These are phyloP conservation scores for Exophiala xenobiotica DNA, from an alignment of 2,329 filamentous ascomycete species.

Conservation along the genomic window DNA sequence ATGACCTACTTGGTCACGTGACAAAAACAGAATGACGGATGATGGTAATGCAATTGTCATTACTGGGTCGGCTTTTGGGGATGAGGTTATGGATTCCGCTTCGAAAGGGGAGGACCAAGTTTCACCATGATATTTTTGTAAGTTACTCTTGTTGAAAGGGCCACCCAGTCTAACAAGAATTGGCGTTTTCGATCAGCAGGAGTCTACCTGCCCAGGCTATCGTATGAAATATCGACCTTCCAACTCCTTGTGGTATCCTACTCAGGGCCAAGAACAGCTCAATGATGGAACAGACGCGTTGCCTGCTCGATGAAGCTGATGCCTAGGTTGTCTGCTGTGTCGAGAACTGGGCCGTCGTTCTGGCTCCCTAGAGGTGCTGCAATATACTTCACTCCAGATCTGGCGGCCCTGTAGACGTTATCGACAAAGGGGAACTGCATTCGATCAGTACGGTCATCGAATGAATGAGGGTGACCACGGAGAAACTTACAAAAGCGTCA, in stretches of 20 bases:
- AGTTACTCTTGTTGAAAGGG: not conserved
- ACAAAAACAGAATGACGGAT: too few species aligned
- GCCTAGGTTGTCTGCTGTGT: slow-evolving; percentile 85
- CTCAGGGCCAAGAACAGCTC: too few species aligned
- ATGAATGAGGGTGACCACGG: not conserved
- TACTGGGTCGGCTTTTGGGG: too few species aligned
- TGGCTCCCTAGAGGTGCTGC: slow-evolving; percentile 81
- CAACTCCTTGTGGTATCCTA: too few species aligned
- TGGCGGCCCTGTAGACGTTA: slow-evolving; percentile 88
- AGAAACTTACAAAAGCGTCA: slow-evolving; percentile 83
- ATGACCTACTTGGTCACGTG: not conserved
- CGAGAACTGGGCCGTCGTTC: slow-evolving; percentile 55
- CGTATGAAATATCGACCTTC: too few species aligned
- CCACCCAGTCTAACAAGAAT: not conserved
- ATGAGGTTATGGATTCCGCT: too few species aligned
- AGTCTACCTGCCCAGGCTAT: too few species aligned
- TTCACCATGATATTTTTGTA: not conserved
- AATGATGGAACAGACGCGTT: slow-evolving; percentile 93
- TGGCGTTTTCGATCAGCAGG: too few species aligned
- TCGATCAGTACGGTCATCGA: slow-evolving; percentile 9
- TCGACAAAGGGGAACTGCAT: slow-evolving; percentile 94
- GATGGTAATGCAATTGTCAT: too few species aligned
- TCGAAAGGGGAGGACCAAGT: too few species aligned
- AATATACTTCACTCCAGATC: slow-evolving; percentile 93
- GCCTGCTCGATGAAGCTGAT: slow-evolving; percentile 97